Base-by-base conservation (phyloP, 352 stramenopile species). In the Phytophthora sojae region DNA sequence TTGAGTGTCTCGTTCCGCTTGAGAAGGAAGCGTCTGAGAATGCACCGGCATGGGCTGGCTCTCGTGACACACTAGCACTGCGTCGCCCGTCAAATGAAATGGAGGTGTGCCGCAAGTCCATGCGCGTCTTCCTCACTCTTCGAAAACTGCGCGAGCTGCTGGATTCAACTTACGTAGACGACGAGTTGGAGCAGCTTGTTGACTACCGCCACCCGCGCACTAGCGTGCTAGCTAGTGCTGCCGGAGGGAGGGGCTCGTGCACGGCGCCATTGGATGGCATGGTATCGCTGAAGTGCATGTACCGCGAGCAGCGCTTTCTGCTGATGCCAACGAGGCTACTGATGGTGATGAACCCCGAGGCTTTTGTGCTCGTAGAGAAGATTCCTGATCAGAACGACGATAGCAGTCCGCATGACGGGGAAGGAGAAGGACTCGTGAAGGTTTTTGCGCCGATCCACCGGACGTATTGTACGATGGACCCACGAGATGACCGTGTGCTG, bases 261-360 rank as follows among this genome's bases (percentile, higher is more conserved):
- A 64, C 72, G 35, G 76, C 66, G 2, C 61, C 77, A 25, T 57
- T 94, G 19, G 77, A 90, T 25, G 87, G 87, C 11, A 92, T 94
- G 85, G 87, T 93, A 2, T 83, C 78, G 21, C 73, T 94, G 3
- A 79, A 75, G 35, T 94, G 87, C 60, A 82, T 89, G 21, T 94
- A 86, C 75, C 80, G 87, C n/a, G 87, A 94, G 55, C 87, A 94
- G 57, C 85, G 87, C 5, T 94, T 94, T 57, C 32, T 93, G 51
- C 71, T 87, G 19, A 82, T 81, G 11, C 83, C 87, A 0, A 83
- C 85, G 3, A 82, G 69, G 53, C 55, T 94, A 7, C 59, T 89
- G 23, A 84, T 94, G 85, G 76, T 91, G 56, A 67, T 94, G 25
- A 94, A 94, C 75, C 82, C 85, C 1, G 87, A 94, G 61, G 85